Conservation (phyloP, 2,329 filamentous ascomycete genomes). For the Aspergillus costaricaensis region DNA sequence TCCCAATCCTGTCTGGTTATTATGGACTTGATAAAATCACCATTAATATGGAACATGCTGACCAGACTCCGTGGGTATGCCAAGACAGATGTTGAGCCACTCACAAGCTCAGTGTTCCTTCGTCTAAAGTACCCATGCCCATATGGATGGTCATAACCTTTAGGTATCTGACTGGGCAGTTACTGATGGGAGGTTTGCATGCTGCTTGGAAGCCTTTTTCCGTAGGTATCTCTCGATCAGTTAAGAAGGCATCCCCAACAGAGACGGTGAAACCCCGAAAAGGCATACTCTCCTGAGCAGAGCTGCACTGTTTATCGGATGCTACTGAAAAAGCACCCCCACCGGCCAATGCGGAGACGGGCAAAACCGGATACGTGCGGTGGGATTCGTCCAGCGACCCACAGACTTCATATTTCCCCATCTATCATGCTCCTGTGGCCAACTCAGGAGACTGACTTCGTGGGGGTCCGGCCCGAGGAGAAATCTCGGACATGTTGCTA, state of each 20-base stretch:
- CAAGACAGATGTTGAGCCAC: too few species aligned
- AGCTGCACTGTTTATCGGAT: not conserved
- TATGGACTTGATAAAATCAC: too few species aligned
- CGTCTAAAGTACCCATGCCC: too few species aligned
- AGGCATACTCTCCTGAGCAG: not conserved
- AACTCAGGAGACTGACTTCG: constrained; percentile 3
- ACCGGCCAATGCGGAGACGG: not conserved
- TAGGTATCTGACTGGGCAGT: too few species aligned
- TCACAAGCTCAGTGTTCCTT: too few species aligned
- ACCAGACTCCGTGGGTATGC: too few species aligned
- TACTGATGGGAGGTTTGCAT: too few species aligned
- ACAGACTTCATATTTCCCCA: not conserved
- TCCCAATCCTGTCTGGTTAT: too few species aligned
- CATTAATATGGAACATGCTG: too few species aligned
- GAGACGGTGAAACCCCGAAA: not conserved
- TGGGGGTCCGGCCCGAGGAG: constrained; percentile 29
- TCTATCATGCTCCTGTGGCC: not conserved
- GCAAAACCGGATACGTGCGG: not conserved
- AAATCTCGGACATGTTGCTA: constrained; percentile 38
- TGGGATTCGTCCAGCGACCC: constrained; percentile 1
- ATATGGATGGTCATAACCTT: too few species aligned
- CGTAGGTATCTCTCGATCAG: not conserved
- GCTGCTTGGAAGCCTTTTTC: too few species aligned
- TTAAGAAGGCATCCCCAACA: not conserved
- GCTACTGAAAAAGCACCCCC: not conserved